phyloP scores from a whole-genome alignment of 2,329 filamentous ascomycete genomes.

The Bisporella sp. region DNA sequence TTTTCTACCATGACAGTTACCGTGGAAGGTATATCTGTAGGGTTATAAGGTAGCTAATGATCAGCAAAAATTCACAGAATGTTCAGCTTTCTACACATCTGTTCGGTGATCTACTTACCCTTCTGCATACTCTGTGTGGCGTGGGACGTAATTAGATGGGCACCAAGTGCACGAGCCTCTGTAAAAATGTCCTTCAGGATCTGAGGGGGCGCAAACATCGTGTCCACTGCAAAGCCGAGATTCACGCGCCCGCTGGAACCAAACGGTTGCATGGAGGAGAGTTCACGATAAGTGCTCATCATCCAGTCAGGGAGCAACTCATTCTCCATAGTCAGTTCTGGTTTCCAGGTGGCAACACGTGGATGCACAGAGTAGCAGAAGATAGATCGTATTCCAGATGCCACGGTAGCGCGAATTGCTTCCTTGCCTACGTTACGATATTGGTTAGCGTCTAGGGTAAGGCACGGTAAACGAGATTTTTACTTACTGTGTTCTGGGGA shows the following conservation, averaged over 20 bases:
- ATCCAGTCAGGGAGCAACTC: constrained; percentile 30
- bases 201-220: constrained; percentile 32
- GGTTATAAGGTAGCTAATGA: no score
- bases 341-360: constrained; percentile 25
- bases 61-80: no score
- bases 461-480: background rate
- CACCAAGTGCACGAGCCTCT: constrained; percentile 27
- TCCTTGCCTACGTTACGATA: constrained; percentile 17
- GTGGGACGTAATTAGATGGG: constrained; percentile 32
- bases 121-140: no score
- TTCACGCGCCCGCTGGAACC: constrained; percentile 28
- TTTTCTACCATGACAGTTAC: no score
- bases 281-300: constrained; percentile 29
- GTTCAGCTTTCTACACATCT: no score
- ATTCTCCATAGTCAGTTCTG: constrained; percentile 16
- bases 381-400: constrained; percentile 39
- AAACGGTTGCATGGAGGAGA: constrained; percentile 26
- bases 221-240: constrained; percentile 38
- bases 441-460: constrained; percentile 2
- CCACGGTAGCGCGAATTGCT: constrained; percentile 33
- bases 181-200: constrained; percentile 31
- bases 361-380: constrained; percentile 35
- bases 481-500: constrained; percentile 25
- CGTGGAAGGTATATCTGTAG: no score
- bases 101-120: no score